Evolutionary conservation across 2,329 filamentous ascomycete species (phyloP).

Genomic region (Cladophialophora exuberans): DNA sequence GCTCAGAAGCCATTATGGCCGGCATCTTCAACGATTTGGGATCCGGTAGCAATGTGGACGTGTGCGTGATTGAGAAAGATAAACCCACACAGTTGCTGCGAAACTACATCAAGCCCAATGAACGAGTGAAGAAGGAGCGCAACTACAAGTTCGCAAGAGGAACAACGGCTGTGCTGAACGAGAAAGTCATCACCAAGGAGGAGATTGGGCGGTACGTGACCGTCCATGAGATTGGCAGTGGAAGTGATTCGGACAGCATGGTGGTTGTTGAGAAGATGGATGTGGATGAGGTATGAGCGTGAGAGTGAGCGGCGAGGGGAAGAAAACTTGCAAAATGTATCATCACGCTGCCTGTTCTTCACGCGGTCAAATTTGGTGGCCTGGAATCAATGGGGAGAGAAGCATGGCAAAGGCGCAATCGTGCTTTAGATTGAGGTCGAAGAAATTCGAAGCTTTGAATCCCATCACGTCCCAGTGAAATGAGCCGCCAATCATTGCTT

Average conservation of each 20-base stretch:
- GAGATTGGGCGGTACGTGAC: constrained; percentile 94
- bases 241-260: constrained; percentile 58
- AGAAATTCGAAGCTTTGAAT: too few relatives aligned
- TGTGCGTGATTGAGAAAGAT: constrained; percentile 91
- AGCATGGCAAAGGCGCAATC: constrained; percentile 12
- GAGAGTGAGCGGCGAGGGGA: background rate
- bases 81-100: constrained; percentile 87
- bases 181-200: constrained; percentile 93
- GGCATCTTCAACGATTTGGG: constrained; percentile 99
- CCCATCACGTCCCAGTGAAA: too few relatives aligned
- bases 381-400: background rate
- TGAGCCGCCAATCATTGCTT: too few relatives aligned
- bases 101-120: constrained; percentile 92
- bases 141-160: constrained; percentile 89
- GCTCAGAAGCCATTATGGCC: constrained; percentile 84
- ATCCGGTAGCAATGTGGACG: constrained; percentile 95
- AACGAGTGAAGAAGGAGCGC: constrained; percentile 85
- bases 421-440: constrained; percentile 10
- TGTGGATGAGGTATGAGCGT: constrained; percentile 50
- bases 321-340: constrained; percentile 12
- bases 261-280: constrained; percentile 67
- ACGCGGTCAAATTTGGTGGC: background rate
- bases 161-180: constrained; percentile 93
- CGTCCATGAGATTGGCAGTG: constrained; percentile 74
- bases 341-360: constrained; percentile 14